Evolutionary conservation across 1,284 basidiomycete species (phyloP), one percentile per base, ranked within the genome.

Genomic region (Lignosus rhinocerotis): DNA sequence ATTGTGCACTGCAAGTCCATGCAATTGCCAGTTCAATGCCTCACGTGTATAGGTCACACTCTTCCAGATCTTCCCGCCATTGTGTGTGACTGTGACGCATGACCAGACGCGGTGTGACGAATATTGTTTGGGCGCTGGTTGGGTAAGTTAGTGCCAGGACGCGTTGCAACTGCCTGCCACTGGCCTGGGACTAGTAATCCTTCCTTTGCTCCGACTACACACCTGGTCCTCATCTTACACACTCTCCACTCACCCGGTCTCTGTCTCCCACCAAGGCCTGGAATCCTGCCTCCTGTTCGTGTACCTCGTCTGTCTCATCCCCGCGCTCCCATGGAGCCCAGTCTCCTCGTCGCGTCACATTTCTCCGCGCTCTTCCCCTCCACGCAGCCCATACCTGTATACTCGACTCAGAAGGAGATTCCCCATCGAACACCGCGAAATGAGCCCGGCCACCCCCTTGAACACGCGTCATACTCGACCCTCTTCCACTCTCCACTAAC

Each of bases 401-500:
- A 81, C 16, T 88, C 89, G 11, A 74, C 78, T 25, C 82, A 82
- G 59, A 79, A 78, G 49, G 80, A 85, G 58, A 66, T 80, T 6
- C 78, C 84, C 42, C 73, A 86, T 38, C 72, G 54, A 2, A 77
- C 16, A 46, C 71, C 17, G 65, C 74, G 21, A 67, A 78, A 8
- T 71, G 73, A 50, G 77, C 81, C 55, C 75, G 79, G 31, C 85
- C 87, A 84, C 19, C 85, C 85, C 53, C 74, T 80, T 16, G 91
- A 93, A 71, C 93, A 94, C 75, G 92, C 93, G 38, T 80, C 81
- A 12, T 85, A 82, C 68, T 81, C 88, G 25, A 80, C 83, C 16
- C 63, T 84, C 55, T 76, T 88, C 55, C 79, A 87, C 66, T 80
- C 86, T 8, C 74, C 80, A 7, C 69, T 75, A 32, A 86, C 87